Conservation (phyloP, 2,329 filamentous ascomycete species). For the Apiospora saccharicola region DNA sequence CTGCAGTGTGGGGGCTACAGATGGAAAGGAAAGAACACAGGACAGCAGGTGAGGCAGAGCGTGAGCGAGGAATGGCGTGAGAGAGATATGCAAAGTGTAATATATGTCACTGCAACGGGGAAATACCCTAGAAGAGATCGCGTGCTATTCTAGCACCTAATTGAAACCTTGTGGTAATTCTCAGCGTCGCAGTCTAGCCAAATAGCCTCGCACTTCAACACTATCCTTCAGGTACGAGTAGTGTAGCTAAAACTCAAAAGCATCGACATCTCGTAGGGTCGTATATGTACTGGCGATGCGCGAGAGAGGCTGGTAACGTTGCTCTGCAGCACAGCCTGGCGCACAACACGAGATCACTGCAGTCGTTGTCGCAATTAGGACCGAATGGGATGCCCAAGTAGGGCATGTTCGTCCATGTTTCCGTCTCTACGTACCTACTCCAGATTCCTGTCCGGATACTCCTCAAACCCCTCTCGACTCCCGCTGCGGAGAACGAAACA, state of each 20-base stretch:
- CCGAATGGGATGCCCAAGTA: constrained; percentile 1
- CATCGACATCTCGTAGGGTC: background rate
- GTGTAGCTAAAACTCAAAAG: constrained; percentile 9
- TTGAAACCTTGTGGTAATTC: background rate
- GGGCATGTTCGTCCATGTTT: background rate
- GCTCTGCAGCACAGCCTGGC: background rate
- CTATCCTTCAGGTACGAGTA: constrained; percentile 12
- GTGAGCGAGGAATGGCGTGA: background rate
- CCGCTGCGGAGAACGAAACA: constrained; percentile 17
- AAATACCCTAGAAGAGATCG: background rate
- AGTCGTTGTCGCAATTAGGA: background rate
- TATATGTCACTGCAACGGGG: background rate
- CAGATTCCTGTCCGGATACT: constrained; percentile 1
- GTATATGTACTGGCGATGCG: constrained; percentile 2
- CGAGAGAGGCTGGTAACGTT: background rate
- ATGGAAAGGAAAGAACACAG: background rate
- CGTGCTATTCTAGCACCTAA: background rate
- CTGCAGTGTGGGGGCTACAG: background rate
- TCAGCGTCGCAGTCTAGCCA: background rate
- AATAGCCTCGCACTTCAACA: background rate
- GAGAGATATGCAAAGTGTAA: background rate
- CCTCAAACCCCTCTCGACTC: constrained; percentile 12
- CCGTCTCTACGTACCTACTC: constrained; percentile 8
- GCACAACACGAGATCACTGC: background rate
- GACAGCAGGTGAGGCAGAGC: background rate